Percentiles rank a stretch among this genome's conserved stretches.
phyloP scores from a whole-genome alignment of 2,329 filamentous ascomycete species.

The Fusarium bactridioides region DNA sequence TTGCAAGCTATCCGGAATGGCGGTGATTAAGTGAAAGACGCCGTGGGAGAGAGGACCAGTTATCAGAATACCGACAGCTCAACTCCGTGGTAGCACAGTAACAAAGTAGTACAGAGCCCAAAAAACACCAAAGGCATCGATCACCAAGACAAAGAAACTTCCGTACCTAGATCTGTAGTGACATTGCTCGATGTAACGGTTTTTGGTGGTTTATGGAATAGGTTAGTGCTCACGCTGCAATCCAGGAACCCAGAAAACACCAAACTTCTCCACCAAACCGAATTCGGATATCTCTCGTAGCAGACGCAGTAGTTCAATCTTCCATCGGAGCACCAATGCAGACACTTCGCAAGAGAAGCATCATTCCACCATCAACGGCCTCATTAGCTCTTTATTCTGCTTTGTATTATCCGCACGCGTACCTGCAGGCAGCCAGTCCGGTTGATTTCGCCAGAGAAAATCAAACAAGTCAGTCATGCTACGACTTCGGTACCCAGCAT shows the following conservation, averaged over 20 bases:
- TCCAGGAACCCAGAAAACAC: background rate
- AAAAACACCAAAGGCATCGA: background rate
- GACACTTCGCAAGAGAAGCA: background rate
- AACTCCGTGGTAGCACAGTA: background rate
- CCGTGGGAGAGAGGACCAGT: background rate
- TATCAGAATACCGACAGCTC: background rate
- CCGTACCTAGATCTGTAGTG: background rate
- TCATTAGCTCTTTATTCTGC: conserved; percentile 5
- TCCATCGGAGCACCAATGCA: background rate
- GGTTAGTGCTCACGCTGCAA: background rate
- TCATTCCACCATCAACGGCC: background rate
- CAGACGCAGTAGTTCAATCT: background rate
- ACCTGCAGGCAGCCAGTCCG: background rate
- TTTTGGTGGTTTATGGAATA: background rate
- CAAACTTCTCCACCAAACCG: background rate
- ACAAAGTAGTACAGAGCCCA: background rate
- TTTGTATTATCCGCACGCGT: conserved; percentile 1
- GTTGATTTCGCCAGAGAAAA: background rate
- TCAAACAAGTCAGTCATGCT: conserved; percentile 20
- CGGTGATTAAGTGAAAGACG: background rate
- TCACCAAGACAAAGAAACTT: background rate
- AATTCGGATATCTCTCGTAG: background rate
- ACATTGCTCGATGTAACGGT: background rate
- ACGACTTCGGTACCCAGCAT: background rate
- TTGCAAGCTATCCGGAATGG: background rate